These are phyloP conservation scores for Quercus suber DNA, from an alignment of 306 rosid species.

Conservation along the genomic window DNA sequence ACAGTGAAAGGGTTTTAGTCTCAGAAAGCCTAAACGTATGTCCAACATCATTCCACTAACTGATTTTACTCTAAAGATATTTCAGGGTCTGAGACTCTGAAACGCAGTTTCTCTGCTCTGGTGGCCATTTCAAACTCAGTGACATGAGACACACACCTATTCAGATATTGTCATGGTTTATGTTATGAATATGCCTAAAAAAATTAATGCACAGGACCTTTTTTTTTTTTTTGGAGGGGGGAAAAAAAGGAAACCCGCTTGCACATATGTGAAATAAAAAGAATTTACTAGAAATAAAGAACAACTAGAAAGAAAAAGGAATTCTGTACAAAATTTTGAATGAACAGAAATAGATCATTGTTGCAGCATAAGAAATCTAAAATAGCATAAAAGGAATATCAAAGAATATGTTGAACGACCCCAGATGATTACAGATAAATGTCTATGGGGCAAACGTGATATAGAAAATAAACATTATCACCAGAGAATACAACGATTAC, in stretches of 20 bases:
- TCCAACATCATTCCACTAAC: not conserved
- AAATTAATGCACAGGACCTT: no score
- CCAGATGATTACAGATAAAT: not conserved
- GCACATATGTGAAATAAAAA: not conserved
- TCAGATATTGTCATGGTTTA: not conserved
- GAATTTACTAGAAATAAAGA: not conserved
- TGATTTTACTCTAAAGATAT: not conserved
- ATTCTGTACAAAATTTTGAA: conserved; percentile 1
- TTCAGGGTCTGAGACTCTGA: not conserved
- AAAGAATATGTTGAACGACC: not conserved
- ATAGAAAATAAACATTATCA: not conserved
- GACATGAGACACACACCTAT: no score
- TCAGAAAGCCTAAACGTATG: not conserved
- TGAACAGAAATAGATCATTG: conserved; percentile 1
- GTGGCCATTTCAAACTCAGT: no score
- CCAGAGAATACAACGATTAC: not conserved
- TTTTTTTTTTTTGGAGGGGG: no score
- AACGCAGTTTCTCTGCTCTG: no score
- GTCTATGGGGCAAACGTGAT: not conserved
- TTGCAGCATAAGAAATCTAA: conserved; percentile 13
- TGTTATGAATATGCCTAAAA: not conserved
- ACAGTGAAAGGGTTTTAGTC: not conserved
- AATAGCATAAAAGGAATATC: conserved; percentile 5
- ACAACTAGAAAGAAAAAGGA: not conserved
- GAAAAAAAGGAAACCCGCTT: not conserved